Percentiles rank a stretch among this genome's conserved stretches.
These are phyloP conservation scores for Microstegium vimineum DNA, from an alignment of 176 grass and related monocot genomes.

Conservation along the genomic window DNA sequence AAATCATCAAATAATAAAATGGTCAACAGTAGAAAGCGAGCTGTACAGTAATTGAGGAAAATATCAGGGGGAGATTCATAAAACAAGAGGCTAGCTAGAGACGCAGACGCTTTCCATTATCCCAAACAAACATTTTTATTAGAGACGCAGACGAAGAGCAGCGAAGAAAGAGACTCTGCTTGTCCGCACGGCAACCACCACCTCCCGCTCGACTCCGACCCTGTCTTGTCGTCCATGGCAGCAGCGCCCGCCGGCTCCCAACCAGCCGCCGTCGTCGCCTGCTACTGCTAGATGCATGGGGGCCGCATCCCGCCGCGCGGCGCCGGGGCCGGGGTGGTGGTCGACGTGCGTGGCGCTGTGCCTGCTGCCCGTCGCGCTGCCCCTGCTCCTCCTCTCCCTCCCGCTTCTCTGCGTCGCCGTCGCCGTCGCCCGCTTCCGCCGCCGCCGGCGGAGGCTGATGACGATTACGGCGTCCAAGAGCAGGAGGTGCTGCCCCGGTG, in stretches of 20 bases:
- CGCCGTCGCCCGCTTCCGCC: constrained; percentile 31
- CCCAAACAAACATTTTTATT: too few species aligned
- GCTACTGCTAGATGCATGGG: constrained; percentile 12
- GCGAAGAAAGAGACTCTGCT: not conserved
- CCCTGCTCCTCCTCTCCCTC: constrained; percentile 41
- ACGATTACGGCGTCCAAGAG: not conserved
- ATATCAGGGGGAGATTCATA: not conserved
- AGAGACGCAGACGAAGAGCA: too few species aligned
- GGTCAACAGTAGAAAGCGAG: too few species aligned
- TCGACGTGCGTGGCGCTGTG: constrained; percentile 27
- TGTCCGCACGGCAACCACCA: constrained; percentile 1
- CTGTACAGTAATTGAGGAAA: not conserved
- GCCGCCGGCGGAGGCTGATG: not conserved
- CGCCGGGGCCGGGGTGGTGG: constrained; percentile 9
- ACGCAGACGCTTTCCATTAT: too few species aligned
- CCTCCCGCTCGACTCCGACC: not conserved
- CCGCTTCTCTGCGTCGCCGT: constrained; percentile 48
- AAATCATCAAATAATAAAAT: not conserved
- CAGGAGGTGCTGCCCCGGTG: not conserved
- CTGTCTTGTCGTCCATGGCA: too few species aligned
- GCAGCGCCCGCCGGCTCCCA: not conserved
- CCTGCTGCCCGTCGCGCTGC: constrained; percentile 47
- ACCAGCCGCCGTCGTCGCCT: too few species aligned
- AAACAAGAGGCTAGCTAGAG: constrained; percentile 21
- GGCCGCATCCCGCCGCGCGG: not conserved